Conservation (phyloP, 2,329 filamentous ascomycete genomes). For the Penicillium brasilianum region DNA sequence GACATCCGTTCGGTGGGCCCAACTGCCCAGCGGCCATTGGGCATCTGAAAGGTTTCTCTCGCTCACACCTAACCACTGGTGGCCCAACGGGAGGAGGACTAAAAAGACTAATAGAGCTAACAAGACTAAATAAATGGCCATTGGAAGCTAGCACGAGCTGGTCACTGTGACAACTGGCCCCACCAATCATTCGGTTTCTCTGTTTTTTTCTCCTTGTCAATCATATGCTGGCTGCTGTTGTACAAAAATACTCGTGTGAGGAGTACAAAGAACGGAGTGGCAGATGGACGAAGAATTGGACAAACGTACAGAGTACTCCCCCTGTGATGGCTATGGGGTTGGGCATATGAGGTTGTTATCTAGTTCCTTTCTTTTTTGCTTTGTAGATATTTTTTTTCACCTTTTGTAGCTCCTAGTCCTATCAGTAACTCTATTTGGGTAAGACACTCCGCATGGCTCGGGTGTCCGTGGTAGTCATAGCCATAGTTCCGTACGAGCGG, state of each 20-base stretch:
- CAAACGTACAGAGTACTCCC: neutral
- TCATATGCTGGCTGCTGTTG: conserved; percentile 19
- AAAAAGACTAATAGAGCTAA: conserved; percentile 11
- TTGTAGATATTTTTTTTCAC: neutral
- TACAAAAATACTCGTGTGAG: conserved; percentile 4
- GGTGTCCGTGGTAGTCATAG: conserved; percentile 6
- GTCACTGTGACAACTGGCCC: conserved; percentile 34
- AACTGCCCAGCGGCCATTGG: conserved; percentile 21
- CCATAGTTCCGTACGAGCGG: conserved; percentile 5
- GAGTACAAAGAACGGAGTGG: too few relatives aligned
- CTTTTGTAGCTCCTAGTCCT: neutral
- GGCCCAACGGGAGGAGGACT: neutral
- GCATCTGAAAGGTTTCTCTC: conserved; percentile 9
- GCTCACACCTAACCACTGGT: conserved; percentile 4
- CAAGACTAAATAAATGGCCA: conserved; percentile 7
- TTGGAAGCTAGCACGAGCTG: conserved; percentile 25
- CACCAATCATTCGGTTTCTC: conserved; percentile 13
- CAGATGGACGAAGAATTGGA: neutral
- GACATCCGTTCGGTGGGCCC: conserved; percentile 20
- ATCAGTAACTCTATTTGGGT: neutral
- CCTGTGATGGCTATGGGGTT: conserved; percentile 16
- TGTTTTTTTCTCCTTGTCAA: neutral
- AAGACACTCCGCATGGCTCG: neutral
- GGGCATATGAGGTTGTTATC: conserved; percentile 12
- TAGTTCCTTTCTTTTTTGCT: conserved; percentile 9